A percentile compares a stretch with the other conserved stretches of the same genome.
Evolutionary conservation across 208 protist genomes (phyloP).

Genomic region (Trypanosoma caninum): DNA sequence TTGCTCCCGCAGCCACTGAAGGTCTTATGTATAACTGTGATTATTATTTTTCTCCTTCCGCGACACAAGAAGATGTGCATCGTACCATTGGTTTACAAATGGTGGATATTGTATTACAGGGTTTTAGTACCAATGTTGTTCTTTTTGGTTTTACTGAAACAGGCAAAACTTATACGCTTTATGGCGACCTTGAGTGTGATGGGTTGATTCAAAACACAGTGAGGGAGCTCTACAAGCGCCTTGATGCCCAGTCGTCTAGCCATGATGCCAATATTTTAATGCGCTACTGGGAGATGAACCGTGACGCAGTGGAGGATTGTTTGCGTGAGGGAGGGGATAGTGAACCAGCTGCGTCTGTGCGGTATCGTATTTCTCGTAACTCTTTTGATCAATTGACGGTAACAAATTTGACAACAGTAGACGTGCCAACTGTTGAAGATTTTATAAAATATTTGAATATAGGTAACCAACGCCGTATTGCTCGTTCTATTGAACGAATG

Average conservation of each 20-base stretch:
- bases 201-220: conserved; percentile 87
- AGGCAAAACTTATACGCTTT: conserved; percentile 89
- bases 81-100: conserved; percentile 80
- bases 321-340: conserved; percentile 32
- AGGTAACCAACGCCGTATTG: conserved; percentile 53
- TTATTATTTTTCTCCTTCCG: conserved; percentile 79
- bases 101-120: conserved; percentile 80
- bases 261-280: conserved; percentile 62
- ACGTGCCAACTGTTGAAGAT: conserved; percentile 49
- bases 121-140: conserved; percentile 78
- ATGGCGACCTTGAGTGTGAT: conserved; percentile 57
- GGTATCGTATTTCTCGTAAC: conserved; percentile 61
- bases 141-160: conserved; percentile 65
- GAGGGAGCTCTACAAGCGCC: conserved; percentile 64
- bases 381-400: conserved; percentile 69
- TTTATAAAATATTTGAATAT: conserved; percentile 65
- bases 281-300: conserved; percentile 88
- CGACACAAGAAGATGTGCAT: conserved; percentile 75
- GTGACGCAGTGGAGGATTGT: conserved; percentile 69
- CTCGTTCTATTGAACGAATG: conserved; percentile 42
- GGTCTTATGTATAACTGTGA: conserved; percentile 91
- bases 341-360: conserved; percentile 2
- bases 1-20: conserved; percentile 44
- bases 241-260: conserved; percentile 41
- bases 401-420: conserved; percentile 55